phyloP scores from a whole-genome alignment of 805 yeast species.

The Myxozyma vanderwaltii region DNA sequence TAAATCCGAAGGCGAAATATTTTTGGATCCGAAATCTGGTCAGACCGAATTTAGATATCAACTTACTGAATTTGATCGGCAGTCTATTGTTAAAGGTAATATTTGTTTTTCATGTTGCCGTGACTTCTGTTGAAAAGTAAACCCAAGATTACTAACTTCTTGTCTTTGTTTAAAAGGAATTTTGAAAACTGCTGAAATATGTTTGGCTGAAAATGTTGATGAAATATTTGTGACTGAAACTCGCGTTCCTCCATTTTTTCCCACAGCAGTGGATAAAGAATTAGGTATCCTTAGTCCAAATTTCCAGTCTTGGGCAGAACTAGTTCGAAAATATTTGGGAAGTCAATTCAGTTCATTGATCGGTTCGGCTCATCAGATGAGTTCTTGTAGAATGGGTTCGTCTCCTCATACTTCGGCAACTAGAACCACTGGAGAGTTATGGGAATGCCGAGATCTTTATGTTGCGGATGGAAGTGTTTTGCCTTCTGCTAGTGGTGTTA shows the following conservation, averaged over 20 bases:
- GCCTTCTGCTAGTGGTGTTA: slow-evolving; percentile 58
- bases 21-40: slow-evolving; percentile 42
- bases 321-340: slow-evolving; percentile 34
- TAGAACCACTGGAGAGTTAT: slow-evolving; percentile 50
- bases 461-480: slow-evolving; percentile 55
- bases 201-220: slow-evolving; percentile 13
- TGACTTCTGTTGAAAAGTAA: no score
- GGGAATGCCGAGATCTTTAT: slow-evolving; percentile 52
- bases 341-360: slow-evolving; percentile 41
- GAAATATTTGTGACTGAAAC: slow-evolving; percentile 8
- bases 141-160: no score
- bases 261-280: slow-evolving; percentile 41
- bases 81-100: slow-evolving; percentile 12
- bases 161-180: not conserved
- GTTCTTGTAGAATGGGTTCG: slow-evolving; percentile 54
- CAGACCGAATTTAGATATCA: slow-evolving; percentile 46
- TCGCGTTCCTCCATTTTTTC: slow-evolving; percentile 12
- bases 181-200: slow-evolving; percentile 11
- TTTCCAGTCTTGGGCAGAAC: slow-evolving; percentile 42
- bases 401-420: slow-evolving; percentile 51
- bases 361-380: slow-evolving; percentile 60
- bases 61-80: slow-evolving; percentile 48
- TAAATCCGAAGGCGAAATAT: slow-evolving; percentile 47
- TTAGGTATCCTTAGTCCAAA: slow-evolving; percentile 50
- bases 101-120: no score